Base-by-base conservation (phyloP, 225 moss, liverwort and hornwort genomes). In the Straminergon stramineum region DNA sequence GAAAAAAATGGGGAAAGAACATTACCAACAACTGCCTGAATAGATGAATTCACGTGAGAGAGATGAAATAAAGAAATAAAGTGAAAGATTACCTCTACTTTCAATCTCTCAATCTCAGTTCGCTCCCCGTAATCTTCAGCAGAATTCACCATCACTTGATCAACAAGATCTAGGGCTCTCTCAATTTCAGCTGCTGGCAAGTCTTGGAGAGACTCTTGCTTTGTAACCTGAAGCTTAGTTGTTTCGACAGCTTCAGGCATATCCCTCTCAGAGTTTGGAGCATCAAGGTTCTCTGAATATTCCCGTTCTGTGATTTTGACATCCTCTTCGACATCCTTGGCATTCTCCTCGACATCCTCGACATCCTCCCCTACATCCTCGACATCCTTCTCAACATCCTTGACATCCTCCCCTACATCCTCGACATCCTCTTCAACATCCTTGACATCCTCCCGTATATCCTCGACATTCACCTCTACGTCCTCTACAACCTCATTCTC, bases 41-140 rank as follows among this genome's bases (percentile, higher is more conserved):
- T 41, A 79, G 31, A 41, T 67, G 35, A 79, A 64, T 52, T 57
- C 45, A 65, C 82, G 82, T 85, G 63, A 89, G 78, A 86, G 76
- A 84, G 32, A 60, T 77, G 69, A 88, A 88, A 57, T 24, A 79
- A 37, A 74, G 86, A 88, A 67, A 66, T 74, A 45, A 62, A 51
- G 22, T 67, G 34, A 60, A 63, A 57, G 39, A 57, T 83, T 92
- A 95, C 95, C 95, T 95, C 83, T 60, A 84, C 82, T 88, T 90
- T 92, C 89, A 95, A 82, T 88, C 80, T 92, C 84, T 91, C 91
- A 82, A 90, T 88, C 81, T 95, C 92, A 77, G 91, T 79, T 61
- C 21, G 53, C 82, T 93, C 88, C 62, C 88, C 82, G 55, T 57
- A 88, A 62, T 88, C 88, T 81, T 77, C 76, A 52, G 66, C 75